Base-by-base conservation (phyloP, 306 rosid genomes). In the Pueraria montana region DNA sequence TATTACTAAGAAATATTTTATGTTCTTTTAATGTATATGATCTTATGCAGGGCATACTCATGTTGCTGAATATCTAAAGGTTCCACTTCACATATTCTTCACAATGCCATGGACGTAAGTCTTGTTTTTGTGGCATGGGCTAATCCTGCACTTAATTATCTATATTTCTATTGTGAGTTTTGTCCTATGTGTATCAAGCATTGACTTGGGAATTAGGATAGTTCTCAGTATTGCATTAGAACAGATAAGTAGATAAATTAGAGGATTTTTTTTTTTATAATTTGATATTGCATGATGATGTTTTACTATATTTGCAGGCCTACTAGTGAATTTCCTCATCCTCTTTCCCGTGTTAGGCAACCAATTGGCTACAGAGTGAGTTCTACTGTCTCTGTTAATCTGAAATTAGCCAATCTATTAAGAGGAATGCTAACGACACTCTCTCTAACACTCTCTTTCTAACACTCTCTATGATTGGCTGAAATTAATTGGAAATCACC, bases 51-150 rank as follows among this genome's bases (percentile, higher is more conserved):
- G 98, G 69, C 98, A 96, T 80, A 85, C 88, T 79, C 93, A 93
- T 88, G 93, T 96, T 80, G 99, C 97, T 4, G 98, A 96, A 94
- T 85, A 81, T 34, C 89, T 96, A 64, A 68, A 80, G 34, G 84
- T 93, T 56, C 97, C 98, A 0, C 87, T 93, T 77, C 99, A 96
- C 86, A 86, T 96, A 71, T 92, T 96, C 83, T 96, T 96, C 73
- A 96, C 99, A 4, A 91, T 96, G 98, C 99, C 99, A 66, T 96
- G 98, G 99, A 93, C 99, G 99, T 93, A 92, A 96, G 99, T 88
- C 83, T 84, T 88, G 64, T 85, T 86, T 86, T 84, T 46, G 65
- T 76, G 85, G 66, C 82, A 56, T 65, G 74, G 80, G 65, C 66
- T 79, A 73, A 83, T 88, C 76, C 53, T 76, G 71, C 78, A 43